Conservation (phyloP, 331 rosid genomes). For the Telfairia occidentalis region DNA sequence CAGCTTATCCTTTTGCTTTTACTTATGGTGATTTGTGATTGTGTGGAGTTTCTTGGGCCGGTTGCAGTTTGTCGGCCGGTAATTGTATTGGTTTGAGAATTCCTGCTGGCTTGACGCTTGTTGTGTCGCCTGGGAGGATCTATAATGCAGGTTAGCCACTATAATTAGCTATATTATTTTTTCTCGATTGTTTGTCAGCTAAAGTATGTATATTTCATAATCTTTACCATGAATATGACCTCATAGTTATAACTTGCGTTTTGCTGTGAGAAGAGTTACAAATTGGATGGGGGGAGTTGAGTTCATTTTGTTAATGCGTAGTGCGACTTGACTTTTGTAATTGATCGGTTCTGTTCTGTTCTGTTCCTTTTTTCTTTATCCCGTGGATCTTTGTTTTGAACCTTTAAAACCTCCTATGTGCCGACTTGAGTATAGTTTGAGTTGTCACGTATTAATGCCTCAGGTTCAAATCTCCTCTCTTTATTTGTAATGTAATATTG, state of each 20-base stretch:
- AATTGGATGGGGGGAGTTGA: neutral
- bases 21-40: neutral
- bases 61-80: conserved; percentile 5
- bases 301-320: neutral
- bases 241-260: neutral
- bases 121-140: neutral
- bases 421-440: neutral
- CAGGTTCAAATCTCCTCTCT: neutral
- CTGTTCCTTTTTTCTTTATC: neutral
- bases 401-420: neutral
- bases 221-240: neutral
- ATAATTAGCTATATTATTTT: neutral
- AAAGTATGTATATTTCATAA: neutral
- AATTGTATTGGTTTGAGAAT: conserved; percentile 1
- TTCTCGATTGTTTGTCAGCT: neutral
- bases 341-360: neutral
- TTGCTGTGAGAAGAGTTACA: neutral
- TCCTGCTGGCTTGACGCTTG: neutral
- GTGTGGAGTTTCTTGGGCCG: neutral
- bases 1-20: neutral
- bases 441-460: neutral
- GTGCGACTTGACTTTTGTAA: neutral
- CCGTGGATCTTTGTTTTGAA: neutral
- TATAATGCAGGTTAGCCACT: conserved; percentile 10
- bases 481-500: neutral